These are phyloP conservation scores for Bipolaris gigantea DNA, from an alignment of 2,329 filamentous ascomycete species.

Conservation along the genomic window DNA sequence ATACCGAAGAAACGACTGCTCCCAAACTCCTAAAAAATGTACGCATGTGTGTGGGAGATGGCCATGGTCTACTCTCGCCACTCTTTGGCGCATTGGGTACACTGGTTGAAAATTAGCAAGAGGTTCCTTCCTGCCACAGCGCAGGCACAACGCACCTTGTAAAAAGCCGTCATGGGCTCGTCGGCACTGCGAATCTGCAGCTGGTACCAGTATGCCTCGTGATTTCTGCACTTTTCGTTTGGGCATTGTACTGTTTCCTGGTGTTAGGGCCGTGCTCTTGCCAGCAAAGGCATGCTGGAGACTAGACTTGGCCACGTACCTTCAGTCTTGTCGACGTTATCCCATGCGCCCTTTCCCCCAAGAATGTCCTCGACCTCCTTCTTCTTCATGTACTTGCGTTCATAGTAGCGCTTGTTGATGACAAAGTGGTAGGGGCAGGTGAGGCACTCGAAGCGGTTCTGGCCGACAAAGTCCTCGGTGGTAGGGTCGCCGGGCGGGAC, in stretches of 20 bases:
- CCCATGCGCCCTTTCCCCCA: slow-evolving; percentile 84
- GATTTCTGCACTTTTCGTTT: slow-evolving; percentile 75
- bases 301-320: slow-evolving; percentile 43
- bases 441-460: slow-evolving; percentile 90
- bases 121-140: neutral
- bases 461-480: slow-evolving; percentile 43
- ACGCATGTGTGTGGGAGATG: neutral
- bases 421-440: slow-evolving; percentile 92
- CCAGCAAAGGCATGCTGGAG: neutral
- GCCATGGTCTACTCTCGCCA: slow-evolving; percentile 45
- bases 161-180: slow-evolving; percentile 98
- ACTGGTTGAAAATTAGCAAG: slow-evolving; percentile 28
- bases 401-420: slow-evolving; percentile 77
- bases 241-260: slow-evolving; percentile 72
- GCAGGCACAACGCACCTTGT: slow-evolving; percentile 64
- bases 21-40: slow-evolving; percentile 11
- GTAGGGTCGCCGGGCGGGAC: slow-evolving; percentile 46
- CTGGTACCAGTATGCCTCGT: slow-evolving; percentile 91
- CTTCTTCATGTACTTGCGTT: slow-evolving; percentile 76
- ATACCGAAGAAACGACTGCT: slow-evolving; percentile 8
- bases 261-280: slow-evolving; percentile 1
- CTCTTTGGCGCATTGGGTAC: slow-evolving; percentile 49
- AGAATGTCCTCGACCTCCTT: slow-evolving; percentile 90
- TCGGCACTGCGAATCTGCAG: slow-evolving; percentile 97
- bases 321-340: slow-evolving; percentile 82